Evolutionary conservation across 169 alveolate genomes (phyloP), one percentile per base, ranked within the genome.

Genomic region (Eimeria nieschulzi): DNA sequence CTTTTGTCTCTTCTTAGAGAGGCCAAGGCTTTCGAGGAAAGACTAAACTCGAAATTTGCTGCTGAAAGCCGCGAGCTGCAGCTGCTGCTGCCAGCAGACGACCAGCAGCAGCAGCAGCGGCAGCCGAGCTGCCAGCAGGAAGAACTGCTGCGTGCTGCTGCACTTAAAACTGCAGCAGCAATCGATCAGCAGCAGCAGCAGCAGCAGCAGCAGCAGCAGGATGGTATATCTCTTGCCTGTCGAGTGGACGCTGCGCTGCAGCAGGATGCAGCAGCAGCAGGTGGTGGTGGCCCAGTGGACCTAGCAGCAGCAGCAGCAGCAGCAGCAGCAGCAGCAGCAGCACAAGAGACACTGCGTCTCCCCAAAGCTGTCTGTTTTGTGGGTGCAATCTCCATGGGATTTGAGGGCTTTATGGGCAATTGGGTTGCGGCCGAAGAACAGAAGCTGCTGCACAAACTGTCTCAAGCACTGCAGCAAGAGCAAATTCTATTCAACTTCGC

Each of bases 171-270:
- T 9, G 73, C 73, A 9, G 73, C 73, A 9, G 17, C 73, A 64
- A 64, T 64, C 73, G 73, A 64, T 12, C 61, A 73, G 83, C 83
- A 73, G 61, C 83, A 73, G 63, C 64, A 39, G 61, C 83, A 73
- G 83, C 83, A 73, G 61, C 83, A 73, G 63, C 83, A 73, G 83
- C 78, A 70, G 78, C 53, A 70, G 33, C 78, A 8, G 17, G n/a
- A 6, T 39, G 25, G 78, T 53, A 39, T 13, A 70, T 6, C 7
- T 9, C 61, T 73, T 73, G 83, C 83, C 8, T 9, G 63, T 26
- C 83, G 83, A 7, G 83, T 73, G 6, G 56, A 33, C 13, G 83
- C 83, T 9, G 83, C 56, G 26, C 23, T 73, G 61, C 56, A 73
- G 61, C 54, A 73, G 61, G 83, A 33, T 61, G 56, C 17, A 25